phyloP scores from a whole-genome alignment of 23 red algal species.

The Gracilaria caudata region DNA sequence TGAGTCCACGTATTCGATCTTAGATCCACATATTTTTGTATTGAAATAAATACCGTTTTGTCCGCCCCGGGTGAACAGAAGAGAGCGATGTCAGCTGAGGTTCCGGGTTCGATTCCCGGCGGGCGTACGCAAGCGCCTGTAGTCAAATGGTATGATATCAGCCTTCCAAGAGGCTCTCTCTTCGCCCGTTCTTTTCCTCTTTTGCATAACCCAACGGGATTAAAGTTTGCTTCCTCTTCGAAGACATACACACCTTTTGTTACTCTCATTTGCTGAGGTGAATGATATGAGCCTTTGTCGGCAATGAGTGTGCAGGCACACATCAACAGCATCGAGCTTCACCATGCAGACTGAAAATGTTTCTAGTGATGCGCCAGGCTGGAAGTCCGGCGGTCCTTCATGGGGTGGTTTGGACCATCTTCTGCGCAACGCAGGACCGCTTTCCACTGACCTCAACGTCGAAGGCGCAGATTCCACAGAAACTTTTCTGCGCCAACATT shows the following conservation, averaged over 20 bases:
- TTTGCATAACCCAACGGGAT: no score
- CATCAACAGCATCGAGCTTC: background rate
- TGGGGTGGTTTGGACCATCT: constrained; percentile 64
- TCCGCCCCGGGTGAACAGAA: background rate
- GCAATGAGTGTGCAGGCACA: no score
- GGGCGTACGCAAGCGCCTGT: constrained; percentile 70
- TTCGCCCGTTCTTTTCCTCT: background rate
- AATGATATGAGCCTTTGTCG: background rate
- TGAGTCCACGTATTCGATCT: no score
- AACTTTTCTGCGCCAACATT: constrained; percentile 58
- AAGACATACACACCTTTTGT: no score
- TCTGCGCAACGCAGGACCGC: constrained; percentile 40
- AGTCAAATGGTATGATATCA: constrained; percentile 85
- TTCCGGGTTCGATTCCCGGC: constrained; percentile 80
- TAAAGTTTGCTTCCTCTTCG: no score
- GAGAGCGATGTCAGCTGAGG: constrained; percentile 66
- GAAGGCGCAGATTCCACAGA: constrained; percentile 33
- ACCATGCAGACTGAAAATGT: background rate
- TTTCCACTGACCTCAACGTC: constrained; percentile 28
- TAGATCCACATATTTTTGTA: background rate
- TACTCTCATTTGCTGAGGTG: background rate
- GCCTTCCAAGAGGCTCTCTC: constrained; percentile 71
- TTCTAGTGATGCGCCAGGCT: background rate
- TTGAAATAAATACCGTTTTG: background rate
- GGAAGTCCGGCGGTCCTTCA: constrained; percentile 23